Evolutionary conservation across 2,329 filamentous ascomycete genomes (phyloP).

Genomic region (Clathrospora elynae): DNA sequence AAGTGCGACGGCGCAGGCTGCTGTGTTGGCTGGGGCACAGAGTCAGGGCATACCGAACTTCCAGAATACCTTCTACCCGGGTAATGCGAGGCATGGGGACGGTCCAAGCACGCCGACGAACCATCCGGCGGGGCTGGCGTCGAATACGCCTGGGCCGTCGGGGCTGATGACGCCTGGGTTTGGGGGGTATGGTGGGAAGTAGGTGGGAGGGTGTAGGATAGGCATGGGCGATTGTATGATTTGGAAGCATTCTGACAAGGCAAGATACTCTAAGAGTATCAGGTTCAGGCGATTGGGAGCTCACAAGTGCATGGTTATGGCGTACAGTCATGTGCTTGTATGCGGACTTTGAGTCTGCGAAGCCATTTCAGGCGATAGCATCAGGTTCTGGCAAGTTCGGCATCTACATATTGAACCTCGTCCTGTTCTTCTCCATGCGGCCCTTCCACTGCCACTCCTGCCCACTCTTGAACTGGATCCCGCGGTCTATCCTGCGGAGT

Average conservation of each 20-base stretch:
- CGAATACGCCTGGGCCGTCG: conserved; percentile 60
- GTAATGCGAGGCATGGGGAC: conserved; percentile 49
- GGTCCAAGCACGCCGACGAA: conserved; percentile 73
- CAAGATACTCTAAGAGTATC: background rate
- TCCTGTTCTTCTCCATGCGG: conserved; percentile 90
- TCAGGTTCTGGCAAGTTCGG: background rate
- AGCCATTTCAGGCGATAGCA: too few species aligned
- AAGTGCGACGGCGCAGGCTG: conserved; percentile 61
- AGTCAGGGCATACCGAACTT: conserved; percentile 42
- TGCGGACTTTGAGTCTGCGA: background rate
- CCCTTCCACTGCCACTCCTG: conserved; percentile 97
- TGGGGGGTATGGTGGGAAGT: conserved; percentile 48
- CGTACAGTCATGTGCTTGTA: background rate
- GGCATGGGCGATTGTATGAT: background rate
- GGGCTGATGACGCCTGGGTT: conserved; percentile 69
- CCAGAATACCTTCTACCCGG: conserved; percentile 49
- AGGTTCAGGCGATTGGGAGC: too few species aligned
- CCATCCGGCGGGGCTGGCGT: conserved; percentile 56
- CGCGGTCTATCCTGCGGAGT: conserved; percentile 87
- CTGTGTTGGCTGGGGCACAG: conserved; percentile 52
- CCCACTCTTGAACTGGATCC: conserved; percentile 75
- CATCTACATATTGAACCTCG: conserved; percentile 82
- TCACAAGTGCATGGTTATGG: too few species aligned
- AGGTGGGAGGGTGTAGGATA: conserved; percentile 41
- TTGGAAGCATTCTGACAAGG: background rate